Base-by-base conservation (phyloP, 257 asterid species). In the Jaltomata sinuosa region DNA sequence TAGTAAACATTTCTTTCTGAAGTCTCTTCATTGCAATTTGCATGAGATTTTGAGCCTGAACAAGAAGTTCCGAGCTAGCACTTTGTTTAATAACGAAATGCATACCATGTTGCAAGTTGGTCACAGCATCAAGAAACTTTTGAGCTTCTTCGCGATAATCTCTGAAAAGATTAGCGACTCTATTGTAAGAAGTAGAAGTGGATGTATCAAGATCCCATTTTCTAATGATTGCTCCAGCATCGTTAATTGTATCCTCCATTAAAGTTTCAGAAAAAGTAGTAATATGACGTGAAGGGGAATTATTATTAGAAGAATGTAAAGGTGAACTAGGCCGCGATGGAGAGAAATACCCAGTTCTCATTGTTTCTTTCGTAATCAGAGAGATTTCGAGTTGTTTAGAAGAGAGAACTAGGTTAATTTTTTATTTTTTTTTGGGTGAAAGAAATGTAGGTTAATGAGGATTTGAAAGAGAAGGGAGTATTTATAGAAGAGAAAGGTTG, bases 41-140 rank as follows among this genome's bases (percentile, higher is more conserved):
- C 99, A 95, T 95, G 84, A 94, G 64, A 38, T 76, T 85, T 86
- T 94, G 98, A 68, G 94, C 89, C 65, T 95, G 86, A 72, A 91
- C 34, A 49, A 95, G 91, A 2, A 81, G 81, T 7, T 86, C 89
- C 0, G 95, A 88, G 81, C 68, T 59, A 1, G 98, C 86, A 34
- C 82, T 45, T 12, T 82, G 87, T 57, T 83, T 91, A 12, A 89
- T 81, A 40, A 87, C 88, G 80, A 87, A 85, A 76, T 88, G 94
- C 98, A 95, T 95, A 2, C 92, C 86, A 50, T 83, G 69, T 87
- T 89, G 90, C 83, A 94, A 71, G 25, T 87, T 89, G 65, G 15
- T 32, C 3, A 95, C 91, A 0, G 94, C 89, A 11, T 88, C 89
- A 8, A 95, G 52, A 59, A 94, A 89, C 11, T 84, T 81, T 15